These are phyloP conservation scores for Daldinia loculata DNA, from an alignment of 495 filamentous ascomycete species.

Conservation along the genomic window DNA sequence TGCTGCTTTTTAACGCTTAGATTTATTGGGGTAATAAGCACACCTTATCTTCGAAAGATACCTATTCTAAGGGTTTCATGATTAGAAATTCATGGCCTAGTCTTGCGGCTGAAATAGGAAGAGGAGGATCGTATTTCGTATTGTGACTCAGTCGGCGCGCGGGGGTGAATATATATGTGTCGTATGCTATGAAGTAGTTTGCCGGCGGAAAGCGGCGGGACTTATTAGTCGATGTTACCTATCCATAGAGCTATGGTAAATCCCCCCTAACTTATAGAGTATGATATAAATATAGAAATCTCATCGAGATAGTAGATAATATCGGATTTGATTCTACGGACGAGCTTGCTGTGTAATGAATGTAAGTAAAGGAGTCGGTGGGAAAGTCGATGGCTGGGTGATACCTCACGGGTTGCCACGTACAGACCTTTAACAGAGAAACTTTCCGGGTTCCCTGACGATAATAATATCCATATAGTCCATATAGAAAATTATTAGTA, in stretches of 20 bases:
- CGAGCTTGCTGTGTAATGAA: not conserved
- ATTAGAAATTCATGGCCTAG: not conserved
- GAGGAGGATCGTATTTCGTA: constrained; percentile 4
- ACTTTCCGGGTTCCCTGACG: no score
- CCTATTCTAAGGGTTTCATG: not conserved
- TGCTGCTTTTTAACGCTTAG: not conserved
- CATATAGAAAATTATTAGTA: no score
- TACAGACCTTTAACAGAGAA: no score
- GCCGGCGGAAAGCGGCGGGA: not conserved
- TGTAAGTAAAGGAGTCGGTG: not conserved
- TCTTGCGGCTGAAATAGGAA: constrained; percentile 2
- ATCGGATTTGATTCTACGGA: not conserved
- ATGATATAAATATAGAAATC: not conserved
- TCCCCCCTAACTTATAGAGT: not conserved
- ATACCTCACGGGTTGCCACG: not conserved
- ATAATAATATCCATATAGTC: no score
- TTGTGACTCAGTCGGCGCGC: not conserved
- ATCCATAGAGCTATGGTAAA: not conserved
- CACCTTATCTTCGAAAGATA: not conserved
- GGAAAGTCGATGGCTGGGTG: not conserved
- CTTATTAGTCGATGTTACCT: not conserved
- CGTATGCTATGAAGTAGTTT: not conserved
- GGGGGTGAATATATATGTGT: not conserved
- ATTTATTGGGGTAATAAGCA: not conserved
- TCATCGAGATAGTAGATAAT: not conserved